These are phyloP conservation scores for Ballota nigra DNA, from an alignment of 257 asterid species.

Conservation along the genomic window DNA sequence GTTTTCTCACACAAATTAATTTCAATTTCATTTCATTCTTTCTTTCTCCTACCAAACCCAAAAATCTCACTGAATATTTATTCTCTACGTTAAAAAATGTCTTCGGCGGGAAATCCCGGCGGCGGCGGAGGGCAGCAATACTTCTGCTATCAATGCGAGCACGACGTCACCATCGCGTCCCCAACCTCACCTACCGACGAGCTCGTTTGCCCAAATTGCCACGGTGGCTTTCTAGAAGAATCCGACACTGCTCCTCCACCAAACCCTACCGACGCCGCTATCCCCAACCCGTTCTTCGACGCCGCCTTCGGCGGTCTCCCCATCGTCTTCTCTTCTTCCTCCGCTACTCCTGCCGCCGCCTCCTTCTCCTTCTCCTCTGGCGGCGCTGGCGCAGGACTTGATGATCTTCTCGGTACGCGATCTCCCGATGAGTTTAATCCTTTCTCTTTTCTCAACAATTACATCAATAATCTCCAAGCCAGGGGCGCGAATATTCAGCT, in stretches of 20 bases:
- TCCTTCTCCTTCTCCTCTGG: constrained; percentile 24
- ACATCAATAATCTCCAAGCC: constrained; percentile 48
- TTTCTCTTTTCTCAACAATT: constrained; percentile 45
- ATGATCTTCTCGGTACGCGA: constrained; percentile 39
- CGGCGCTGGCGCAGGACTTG: constrained; percentile 32
- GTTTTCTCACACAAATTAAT: constrained; percentile 5
- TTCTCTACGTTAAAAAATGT: constrained; percentile 29
- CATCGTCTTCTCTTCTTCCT: constrained; percentile 34
- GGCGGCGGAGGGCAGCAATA: constrained; percentile 30
- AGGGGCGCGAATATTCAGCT: constrained; percentile 69
- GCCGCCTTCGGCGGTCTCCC: constrained; percentile 31
- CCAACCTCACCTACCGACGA: constrained; percentile 55
- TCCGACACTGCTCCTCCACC: constrained; percentile 47
- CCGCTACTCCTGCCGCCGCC: constrained; percentile 27
- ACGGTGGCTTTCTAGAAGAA: constrained; percentile 68
- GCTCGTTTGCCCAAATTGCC: constrained; percentile 72
- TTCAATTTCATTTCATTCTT: neutral
- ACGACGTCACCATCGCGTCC: constrained; percentile 45
- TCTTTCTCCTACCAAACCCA: neutral
- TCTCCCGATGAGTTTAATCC: constrained; percentile 67
- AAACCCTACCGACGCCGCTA: constrained; percentile 27
- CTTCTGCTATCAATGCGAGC: constrained; percentile 71
- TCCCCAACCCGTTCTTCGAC: constrained; percentile 33
- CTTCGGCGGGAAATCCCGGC: constrained; percentile 38
- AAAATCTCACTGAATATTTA: constrained; percentile 18